Conservation (phyloP, 2,329 filamentous ascomycete species). For the Pseudopyrenochaeta lycopersici region DNA sequence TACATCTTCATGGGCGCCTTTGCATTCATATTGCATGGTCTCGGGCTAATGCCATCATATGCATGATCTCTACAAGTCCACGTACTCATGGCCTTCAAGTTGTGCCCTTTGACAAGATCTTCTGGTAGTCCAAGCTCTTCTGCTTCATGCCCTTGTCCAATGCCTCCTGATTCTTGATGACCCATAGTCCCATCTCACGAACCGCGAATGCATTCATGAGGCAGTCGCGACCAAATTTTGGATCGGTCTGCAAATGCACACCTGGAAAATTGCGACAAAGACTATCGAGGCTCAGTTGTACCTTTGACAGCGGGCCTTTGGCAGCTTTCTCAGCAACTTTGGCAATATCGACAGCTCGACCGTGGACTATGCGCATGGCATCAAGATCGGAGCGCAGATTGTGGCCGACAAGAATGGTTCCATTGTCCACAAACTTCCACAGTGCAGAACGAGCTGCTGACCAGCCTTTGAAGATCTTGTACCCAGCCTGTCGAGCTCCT, state of each 20-base stretch:
- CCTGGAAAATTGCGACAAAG: conserved; percentile 31
- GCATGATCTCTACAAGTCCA: not conserved
- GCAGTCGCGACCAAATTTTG: conserved; percentile 54
- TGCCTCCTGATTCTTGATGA: conserved; percentile 49
- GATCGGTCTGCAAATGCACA: conserved; percentile 20
- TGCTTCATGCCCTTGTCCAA: conserved; percentile 49
- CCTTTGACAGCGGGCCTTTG: conserved; percentile 39
- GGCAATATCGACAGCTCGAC: conserved; percentile 42
- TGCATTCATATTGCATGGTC: not conserved
- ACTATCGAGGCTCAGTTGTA: conserved; percentile 41
- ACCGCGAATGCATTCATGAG: conserved; percentile 61
- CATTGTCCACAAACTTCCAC: conserved; percentile 38
- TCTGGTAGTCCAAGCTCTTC: conserved; percentile 38
- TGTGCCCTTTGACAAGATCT: conserved; percentile 2
- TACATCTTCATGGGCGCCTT: not conserved
- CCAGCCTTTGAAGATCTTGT: conserved; percentile 47
- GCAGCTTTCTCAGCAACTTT: conserved; percentile 46
- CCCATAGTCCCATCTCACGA: conserved; percentile 60
- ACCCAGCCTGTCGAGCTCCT: conserved; percentile 33
- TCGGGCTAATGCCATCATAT: not conserved
- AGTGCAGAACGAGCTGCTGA: conserved; percentile 40
- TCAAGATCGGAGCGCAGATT: conserved; percentile 46
- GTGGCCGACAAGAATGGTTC: conserved; percentile 47
- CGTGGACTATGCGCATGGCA: conserved; percentile 45
- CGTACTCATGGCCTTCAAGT: not conserved